Evolutionary conservation across 2,329 filamentous ascomycete genomes (phyloP).

Genomic region (Rosellinia necatrix): DNA sequence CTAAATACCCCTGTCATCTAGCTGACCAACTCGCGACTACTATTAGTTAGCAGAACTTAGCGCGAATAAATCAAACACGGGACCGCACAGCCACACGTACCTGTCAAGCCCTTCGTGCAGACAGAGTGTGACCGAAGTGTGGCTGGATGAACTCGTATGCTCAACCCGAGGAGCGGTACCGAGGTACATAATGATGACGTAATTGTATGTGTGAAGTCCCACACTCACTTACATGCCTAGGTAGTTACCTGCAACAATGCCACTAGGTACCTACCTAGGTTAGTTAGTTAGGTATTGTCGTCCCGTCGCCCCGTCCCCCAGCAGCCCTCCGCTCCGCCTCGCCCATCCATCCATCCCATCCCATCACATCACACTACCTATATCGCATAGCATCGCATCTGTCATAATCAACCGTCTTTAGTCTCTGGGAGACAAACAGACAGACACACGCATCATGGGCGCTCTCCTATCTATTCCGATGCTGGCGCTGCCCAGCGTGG

Average conservation of each 20-base stretch:
- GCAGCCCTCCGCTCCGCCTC: not conserved
- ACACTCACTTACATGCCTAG: no score
- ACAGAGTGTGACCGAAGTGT: no score
- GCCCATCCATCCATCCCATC: not conserved
- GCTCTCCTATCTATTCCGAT: slow-evolving; percentile 88
- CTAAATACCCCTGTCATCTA: not conserved
- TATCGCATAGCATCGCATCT: no score
- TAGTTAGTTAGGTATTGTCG: not conserved
- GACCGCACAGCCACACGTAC: not conserved
- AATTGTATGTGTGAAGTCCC: no score
- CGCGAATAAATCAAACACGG: not conserved
- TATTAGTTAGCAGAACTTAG: no score
- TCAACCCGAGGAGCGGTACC: no score
- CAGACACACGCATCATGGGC: slow-evolving; percentile 66
- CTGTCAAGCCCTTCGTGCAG: not conserved
- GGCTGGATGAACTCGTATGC: no score
- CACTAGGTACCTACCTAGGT: no score
- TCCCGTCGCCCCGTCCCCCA: not conserved
- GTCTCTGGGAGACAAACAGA: not conserved
- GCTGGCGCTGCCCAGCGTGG: slow-evolving; percentile 82
- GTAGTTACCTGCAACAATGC: no score
- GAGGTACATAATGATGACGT: no score
- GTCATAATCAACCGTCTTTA: not conserved
- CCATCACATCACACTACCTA: slow-evolving; percentile 1
- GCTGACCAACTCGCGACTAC: no score